These are phyloP conservation scores for Spinacia oleracea DNA, from an alignment of 179 eudicot genomes.

Conservation along the genomic window DNA sequence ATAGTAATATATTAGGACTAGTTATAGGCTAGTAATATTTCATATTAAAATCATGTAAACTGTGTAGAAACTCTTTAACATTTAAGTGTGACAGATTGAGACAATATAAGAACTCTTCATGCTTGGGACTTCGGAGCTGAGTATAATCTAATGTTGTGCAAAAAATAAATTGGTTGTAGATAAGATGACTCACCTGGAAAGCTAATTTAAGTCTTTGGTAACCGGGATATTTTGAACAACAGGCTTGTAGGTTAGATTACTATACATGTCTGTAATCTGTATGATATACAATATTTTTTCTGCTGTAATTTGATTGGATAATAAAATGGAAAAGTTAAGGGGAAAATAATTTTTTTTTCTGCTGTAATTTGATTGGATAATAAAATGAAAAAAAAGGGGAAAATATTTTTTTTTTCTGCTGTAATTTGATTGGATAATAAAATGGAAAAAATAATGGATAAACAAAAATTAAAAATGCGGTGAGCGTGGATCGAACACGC, in stretches of 20 bases:
- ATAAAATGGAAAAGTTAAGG: no score
- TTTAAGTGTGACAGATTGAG: neutral
- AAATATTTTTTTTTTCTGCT: no score
- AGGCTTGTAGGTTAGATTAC: neutral
- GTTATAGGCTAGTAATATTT: neutral
- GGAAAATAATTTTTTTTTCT: no score
- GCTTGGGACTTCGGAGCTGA: no score
- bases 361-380: no score
- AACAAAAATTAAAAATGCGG: no score
- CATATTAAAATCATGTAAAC: neutral
- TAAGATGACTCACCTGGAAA: neutral
- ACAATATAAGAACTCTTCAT: neutral
- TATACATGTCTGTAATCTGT: no score
- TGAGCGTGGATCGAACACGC: constrained; percentile 99
- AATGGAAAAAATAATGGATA: no score
- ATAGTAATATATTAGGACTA: neutral
- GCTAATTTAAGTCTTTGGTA: neutral
- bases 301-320: no score
- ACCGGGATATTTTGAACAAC: neutral
- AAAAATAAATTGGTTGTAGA: neutral
- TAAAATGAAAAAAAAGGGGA: no score
- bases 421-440: neutral
- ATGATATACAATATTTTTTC: no score
- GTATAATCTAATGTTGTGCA: neutral
- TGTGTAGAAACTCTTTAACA: neutral